phyloP scores from a whole-genome alignment of 2,329 filamentous ascomycete genomes.

The Chalara sp. region DNA sequence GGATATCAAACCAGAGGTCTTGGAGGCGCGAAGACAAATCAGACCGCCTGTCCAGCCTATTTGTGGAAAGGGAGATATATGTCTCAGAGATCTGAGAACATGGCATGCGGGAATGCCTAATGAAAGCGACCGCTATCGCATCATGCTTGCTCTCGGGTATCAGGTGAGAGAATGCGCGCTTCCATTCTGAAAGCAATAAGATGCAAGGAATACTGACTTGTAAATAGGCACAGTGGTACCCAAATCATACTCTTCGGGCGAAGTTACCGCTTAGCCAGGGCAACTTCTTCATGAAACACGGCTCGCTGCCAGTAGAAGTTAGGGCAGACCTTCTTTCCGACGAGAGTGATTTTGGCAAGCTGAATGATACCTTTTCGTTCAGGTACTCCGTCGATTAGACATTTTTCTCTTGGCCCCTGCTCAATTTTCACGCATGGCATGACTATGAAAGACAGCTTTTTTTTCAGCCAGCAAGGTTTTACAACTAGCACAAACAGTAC shows the following conservation, averaged over 20 bases:
- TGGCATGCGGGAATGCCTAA: constrained; percentile 63
- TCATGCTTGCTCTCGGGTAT: constrained; percentile 49
- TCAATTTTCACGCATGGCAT: neutral
- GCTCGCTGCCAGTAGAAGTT: constrained; percentile 20
- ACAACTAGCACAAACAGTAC: too few relatives aligned
- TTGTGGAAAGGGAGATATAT: constrained; percentile 46
- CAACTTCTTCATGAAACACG: constrained; percentile 24
- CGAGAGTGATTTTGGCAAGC: constrained; percentile 17
- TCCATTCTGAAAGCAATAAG: too few relatives aligned
- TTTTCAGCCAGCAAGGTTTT: too few relatives aligned
- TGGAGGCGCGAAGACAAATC: constrained; percentile 31
- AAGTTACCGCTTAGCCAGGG: constrained; percentile 21
- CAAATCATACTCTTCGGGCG: constrained; percentile 20
- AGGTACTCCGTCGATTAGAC: constrained; percentile 7
- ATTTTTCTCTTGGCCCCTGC: neutral
- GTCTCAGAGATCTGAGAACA: constrained; percentile 52
- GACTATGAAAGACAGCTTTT: neutral
- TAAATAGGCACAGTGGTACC: constrained; percentile 24
- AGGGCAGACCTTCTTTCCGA: constrained; percentile 20
- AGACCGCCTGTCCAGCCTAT: constrained; percentile 42
- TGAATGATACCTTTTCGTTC: constrained; percentile 21
- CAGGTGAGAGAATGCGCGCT: constrained; percentile 10
- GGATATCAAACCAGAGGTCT: constrained; percentile 33
- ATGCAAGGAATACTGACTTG: too few relatives aligned
- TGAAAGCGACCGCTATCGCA: constrained; percentile 37